These are phyloP conservation scores for Huntiella savannae DNA, from an alignment of 2,329 filamentous ascomycete species.

Conservation along the genomic window DNA sequence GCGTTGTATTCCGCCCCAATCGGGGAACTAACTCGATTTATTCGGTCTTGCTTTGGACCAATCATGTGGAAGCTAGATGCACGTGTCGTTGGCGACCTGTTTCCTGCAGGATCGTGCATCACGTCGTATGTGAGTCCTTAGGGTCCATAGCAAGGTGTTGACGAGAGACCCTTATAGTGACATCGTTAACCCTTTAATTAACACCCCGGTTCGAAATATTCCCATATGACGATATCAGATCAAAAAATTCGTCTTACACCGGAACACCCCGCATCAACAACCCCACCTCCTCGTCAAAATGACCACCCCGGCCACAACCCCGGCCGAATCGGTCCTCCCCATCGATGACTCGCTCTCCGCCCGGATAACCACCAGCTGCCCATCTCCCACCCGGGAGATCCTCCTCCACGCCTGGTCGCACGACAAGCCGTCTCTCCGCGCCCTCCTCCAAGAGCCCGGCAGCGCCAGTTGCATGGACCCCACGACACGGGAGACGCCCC, in stretches of 20 bases:
- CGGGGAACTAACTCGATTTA: neutral
- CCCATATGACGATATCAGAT: too few species aligned
- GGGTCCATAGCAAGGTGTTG: too few species aligned
- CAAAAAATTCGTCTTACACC: too few species aligned
- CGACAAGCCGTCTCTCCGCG: slow-evolving; percentile 46
- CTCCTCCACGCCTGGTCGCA: slow-evolving; percentile 37
- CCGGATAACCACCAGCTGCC: slow-evolving; percentile 35
- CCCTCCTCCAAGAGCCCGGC: slow-evolving; percentile 44
- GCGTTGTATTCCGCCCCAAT: slow-evolving; percentile 1
- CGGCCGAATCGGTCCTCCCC: neutral
- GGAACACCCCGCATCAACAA: neutral
- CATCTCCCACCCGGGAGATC: slow-evolving; percentile 29
- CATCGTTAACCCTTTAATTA: too few species aligned
- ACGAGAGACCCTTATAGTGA: too few species aligned
- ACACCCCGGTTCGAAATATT: too few species aligned
- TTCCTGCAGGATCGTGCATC: neutral
- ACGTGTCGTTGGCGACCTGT: slow-evolving; percentile 1
- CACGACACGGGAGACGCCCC: slow-evolving; percentile 66
- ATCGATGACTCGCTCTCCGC: slow-evolving; percentile 31
- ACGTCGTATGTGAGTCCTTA: too few species aligned
- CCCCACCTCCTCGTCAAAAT: neutral
- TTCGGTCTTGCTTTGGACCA: neutral
- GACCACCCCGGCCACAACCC: neutral
- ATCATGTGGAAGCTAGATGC: neutral
- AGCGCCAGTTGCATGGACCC: slow-evolving; percentile 63